Conservation (phyloP, 257 asterid species). For the Euphrasia confusa region DNA sequence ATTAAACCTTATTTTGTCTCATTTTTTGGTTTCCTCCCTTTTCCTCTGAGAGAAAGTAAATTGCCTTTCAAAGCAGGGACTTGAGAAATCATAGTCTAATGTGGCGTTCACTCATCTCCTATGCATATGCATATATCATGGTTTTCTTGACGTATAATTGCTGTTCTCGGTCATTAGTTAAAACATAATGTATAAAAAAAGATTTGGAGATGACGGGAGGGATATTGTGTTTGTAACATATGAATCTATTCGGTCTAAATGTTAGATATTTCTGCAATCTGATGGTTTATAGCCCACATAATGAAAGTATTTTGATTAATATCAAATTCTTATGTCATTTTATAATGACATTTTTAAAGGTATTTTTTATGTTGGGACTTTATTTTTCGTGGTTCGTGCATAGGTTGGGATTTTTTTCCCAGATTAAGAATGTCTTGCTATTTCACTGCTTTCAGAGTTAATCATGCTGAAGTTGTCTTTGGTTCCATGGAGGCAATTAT, state of each 20-base stretch:
- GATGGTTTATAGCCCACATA: conserved; percentile 1
- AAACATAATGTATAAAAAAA: neutral
- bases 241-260: neutral
- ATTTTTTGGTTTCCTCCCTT: conserved; percentile 5
- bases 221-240: neutral
- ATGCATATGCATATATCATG: neutral
- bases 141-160: conserved; percentile 4
- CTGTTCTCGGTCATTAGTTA: neutral
- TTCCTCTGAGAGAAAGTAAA: conserved; percentile 10
- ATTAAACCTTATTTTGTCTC: neutral
- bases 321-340: conserved; percentile 17
- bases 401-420: conserved; percentile 1
- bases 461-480: conserved; percentile 57
- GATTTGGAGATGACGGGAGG: conserved; percentile 5
- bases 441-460: conserved; percentile 46
- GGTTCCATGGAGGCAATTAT: conserved; percentile 87
- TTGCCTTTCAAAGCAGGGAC: neutral
- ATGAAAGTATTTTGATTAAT: neutral
- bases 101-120: neutral
- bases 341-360: neutral
- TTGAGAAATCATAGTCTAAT: neutral
- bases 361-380: neutral
- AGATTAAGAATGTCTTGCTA: conserved; percentile 20
- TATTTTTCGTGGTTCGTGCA: conserved; percentile 21
- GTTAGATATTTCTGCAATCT: conserved; percentile 5